Evolutionary conservation across 208 protist genomes (phyloP), one percentile per base, ranked within the genome.

Genomic region (Trypanosoma melophagium): DNA sequence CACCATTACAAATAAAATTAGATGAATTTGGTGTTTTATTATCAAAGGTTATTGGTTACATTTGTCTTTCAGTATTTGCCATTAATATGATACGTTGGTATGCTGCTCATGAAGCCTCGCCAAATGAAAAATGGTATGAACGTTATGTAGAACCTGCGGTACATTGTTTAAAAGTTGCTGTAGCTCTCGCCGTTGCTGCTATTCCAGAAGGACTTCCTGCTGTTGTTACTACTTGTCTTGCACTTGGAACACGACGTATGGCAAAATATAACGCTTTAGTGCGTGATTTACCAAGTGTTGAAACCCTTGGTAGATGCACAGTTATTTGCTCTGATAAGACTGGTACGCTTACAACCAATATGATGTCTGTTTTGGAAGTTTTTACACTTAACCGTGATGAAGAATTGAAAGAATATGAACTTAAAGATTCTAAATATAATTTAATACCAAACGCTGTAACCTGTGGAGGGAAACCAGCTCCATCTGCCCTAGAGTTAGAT

Each of bases 261-360:
- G 96, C 98, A 19, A 83, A 89, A n/a, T 83, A 95, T 49, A 98
- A 99, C 50, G 97, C 97, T 0, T 79, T 98, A 17, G 96, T 99
- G 1, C 88, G 94, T 21, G 89, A 96, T 42, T 84, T 99, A 0
- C 95, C 96, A 17, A 97, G 96, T 24, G 98, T 99, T 13, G 97
- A 99, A 77, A 99, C 98, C 12, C 86, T 99, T 13, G 98, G 98
- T 22, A 94, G 95, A 54, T 98, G 93, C 65, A 98, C 96, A 21
- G 93, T 99, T 12, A 99, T 99, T 71, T 99, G 98, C 83, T 98
- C 92, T 8, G 98, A 99, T 81, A 99, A 99, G 80, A 99, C 98
- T 5, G 98, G 99, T 13, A 99, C 98, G 0, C 84, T 99, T 38
- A 99, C 98, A 12, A 98, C 93, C 14, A 99, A 99, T 76, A 90